Evolutionary conservation across 176 grass and related monocot genomes (phyloP).

Genomic region (Ensete glaucum): DNA sequence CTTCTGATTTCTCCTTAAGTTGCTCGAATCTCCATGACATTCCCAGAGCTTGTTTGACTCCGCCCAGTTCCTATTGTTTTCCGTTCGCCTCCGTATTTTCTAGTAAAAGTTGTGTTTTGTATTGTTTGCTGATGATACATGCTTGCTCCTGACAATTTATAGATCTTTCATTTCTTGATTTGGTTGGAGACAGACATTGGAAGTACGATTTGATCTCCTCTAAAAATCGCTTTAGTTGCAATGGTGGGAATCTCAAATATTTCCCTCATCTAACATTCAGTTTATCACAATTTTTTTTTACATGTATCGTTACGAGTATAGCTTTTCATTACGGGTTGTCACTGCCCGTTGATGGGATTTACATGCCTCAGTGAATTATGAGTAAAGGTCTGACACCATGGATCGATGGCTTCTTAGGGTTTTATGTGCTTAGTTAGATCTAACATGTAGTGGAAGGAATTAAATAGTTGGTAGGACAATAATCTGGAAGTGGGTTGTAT

Average conservation of each 20-base stretch:
- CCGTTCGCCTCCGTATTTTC: not conserved
- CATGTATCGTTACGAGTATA: not conserved
- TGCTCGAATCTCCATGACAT: not conserved
- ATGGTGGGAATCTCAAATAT: too few relatives aligned
- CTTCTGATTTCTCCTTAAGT: not conserved
- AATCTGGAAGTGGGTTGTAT: too few relatives aligned
- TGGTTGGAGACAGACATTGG: too few relatives aligned
- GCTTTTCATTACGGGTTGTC: not conserved
- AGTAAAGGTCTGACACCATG: too few relatives aligned
- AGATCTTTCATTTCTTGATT: not conserved
- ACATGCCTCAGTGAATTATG: too few relatives aligned
- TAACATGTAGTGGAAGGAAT: too few relatives aligned
- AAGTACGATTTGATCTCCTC: too few relatives aligned
- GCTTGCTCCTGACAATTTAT: not conserved
- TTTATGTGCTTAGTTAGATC: not conserved
- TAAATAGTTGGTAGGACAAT: too few relatives aligned
- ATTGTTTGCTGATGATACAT: not conserved
- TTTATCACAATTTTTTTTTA: not conserved
- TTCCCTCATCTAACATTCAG: not conserved
- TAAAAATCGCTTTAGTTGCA: too few relatives aligned
- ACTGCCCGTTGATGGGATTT: too few relatives aligned
- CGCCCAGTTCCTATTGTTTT: too few relatives aligned
- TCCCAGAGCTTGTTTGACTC: too few relatives aligned
- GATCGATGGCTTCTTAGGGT: not conserved
- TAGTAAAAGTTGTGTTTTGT: not conserved